Evolutionary conservation across 2,329 filamentous ascomycete genomes (phyloP).

Genomic region (Ilyonectria sp.): DNA sequence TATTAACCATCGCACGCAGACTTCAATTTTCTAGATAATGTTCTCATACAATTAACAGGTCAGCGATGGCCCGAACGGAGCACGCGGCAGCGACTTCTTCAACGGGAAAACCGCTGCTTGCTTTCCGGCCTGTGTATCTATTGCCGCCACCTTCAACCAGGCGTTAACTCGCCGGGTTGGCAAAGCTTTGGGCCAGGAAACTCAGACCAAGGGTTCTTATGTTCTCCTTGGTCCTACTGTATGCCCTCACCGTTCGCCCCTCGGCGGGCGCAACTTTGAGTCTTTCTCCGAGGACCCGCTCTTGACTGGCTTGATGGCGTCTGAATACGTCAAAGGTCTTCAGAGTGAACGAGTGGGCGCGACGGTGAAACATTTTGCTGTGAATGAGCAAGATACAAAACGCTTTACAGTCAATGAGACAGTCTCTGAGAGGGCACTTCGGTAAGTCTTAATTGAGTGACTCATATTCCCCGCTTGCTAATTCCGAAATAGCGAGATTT

Average conservation of each 20-base stretch:
- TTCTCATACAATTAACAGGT: background rate
- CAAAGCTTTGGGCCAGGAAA: conserved; percentile 33
- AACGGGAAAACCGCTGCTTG: conserved; percentile 35
- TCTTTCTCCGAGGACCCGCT: conserved; percentile 70
- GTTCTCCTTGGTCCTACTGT: conserved; percentile 74
- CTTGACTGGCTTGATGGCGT: conserved; percentile 43
- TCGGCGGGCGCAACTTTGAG: conserved; percentile 66
- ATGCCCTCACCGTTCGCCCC: conserved; percentile 69
- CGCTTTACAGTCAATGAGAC: conserved; percentile 56
- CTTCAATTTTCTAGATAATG: no score
- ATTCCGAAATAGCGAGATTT: conserved; percentile 63
- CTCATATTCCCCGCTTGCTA: no score
- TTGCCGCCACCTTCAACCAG: conserved; percentile 53
- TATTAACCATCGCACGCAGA: background rate
- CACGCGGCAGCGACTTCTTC: conserved; percentile 33
- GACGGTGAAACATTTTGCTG: conserved; percentile 54
- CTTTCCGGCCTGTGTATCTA: conserved; percentile 48
- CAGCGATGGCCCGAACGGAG: conserved; percentile 36
- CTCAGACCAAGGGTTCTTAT: conserved; percentile 65
- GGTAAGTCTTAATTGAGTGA: conserved; percentile 42
- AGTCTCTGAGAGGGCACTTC: conserved; percentile 67
- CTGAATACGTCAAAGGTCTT: conserved; percentile 51
- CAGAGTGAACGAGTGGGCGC: conserved; percentile 51
- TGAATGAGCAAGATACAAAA: conserved; percentile 64
- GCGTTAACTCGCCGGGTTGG: conserved; percentile 33